Conservation (phyloP, 179 eudicot genomes). For the Drosera spatulata region DNA sequence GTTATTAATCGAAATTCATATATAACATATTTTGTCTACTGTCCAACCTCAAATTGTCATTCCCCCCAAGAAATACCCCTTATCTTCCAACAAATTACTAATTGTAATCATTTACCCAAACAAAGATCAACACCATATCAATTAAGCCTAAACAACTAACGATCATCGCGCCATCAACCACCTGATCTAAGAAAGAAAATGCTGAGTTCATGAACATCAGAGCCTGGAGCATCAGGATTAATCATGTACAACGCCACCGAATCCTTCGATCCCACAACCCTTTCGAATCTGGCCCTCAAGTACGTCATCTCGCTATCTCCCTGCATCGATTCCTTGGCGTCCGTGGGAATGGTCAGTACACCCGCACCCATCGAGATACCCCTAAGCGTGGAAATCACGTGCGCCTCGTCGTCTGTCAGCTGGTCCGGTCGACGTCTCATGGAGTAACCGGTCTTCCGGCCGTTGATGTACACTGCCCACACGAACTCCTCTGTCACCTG, state of each 20-base stretch:
- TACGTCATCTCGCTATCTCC: slow-evolving; percentile 49
- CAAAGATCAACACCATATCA: too few species aligned
- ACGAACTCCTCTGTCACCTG: slow-evolving; percentile 65
- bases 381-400: slow-evolving; percentile 54
- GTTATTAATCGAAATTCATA: too few species aligned
- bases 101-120: too few species aligned
- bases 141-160: too few species aligned
- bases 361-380: slow-evolving; percentile 98
- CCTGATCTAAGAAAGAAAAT: slow-evolving; percentile 54
- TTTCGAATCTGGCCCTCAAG: slow-evolving; percentile 47
- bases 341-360: slow-evolving; percentile 33
- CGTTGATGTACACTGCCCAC: slow-evolving; percentile 78
- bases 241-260: slow-evolving; percentile 72
- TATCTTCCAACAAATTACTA: too few species aligned
- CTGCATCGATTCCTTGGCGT: slow-evolving; percentile 7
- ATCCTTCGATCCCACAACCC: slow-evolving; percentile 33
- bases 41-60: too few species aligned
- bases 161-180: too few species aligned
- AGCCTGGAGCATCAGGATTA: slow-evolving; percentile 49
- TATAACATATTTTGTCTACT: too few species aligned
- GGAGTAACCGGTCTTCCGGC: slow-evolving; percentile 64
- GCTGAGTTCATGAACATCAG: slow-evolving; percentile 63
- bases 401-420: slow-evolving; percentile 57
- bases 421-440: slow-evolving; percentile 37
- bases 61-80: too few species aligned